phyloP scores from a whole-genome alignment of 768 basidiomycete species.

The Myochromella boudieri region DNA sequence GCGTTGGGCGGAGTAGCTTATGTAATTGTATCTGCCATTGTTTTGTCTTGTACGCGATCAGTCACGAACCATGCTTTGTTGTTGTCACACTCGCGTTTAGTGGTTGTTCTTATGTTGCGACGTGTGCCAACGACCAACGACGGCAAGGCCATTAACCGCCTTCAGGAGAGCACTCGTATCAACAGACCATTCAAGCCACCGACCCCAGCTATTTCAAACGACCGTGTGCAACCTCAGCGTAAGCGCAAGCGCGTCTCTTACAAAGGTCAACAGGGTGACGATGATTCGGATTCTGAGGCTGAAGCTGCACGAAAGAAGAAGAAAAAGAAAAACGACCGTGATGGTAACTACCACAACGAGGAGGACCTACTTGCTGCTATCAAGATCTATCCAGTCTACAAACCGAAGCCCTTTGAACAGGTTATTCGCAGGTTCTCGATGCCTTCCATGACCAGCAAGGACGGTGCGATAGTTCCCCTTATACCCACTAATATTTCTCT shows the following conservation, averaged over 20 bases:
- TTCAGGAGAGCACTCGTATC: slow-evolving; percentile 70
- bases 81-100: slow-evolving; percentile 8
- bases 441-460: slow-evolving; percentile 74
- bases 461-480: slow-evolving; percentile 59
- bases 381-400: slow-evolving; percentile 76
- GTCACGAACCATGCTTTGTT: slow-evolving; percentile 18
- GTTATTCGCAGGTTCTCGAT: slow-evolving; percentile 72
- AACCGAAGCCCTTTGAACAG: slow-evolving; percentile 74
- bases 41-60: slow-evolving; percentile 12
- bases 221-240: slow-evolving; percentile 63
- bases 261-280: slow-evolving; percentile 59
- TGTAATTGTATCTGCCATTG: slow-evolving; percentile 1
- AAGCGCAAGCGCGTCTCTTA: slow-evolving; percentile 91
- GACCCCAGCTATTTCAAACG: slow-evolving; percentile 39
- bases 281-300: slow-evolving; percentile 58
- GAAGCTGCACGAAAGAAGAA: slow-evolving; percentile 59
- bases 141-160: slow-evolving; percentile 64
- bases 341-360: slow-evolving; percentile 56
- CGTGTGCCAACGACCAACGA: slow-evolving; percentile 69
- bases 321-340: slow-evolving; percentile 58
- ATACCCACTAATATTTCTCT: slow-evolving; percentile 70
- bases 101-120: slow-evolving; percentile 52
- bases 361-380: slow-evolving; percentile 61
- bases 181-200: slow-evolving; percentile 85
- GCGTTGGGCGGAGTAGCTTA: slow-evolving; percentile 17